Evolutionary conservation across 805 yeast species (phyloP).

Genomic region (Lipomyces sp.): DNA sequence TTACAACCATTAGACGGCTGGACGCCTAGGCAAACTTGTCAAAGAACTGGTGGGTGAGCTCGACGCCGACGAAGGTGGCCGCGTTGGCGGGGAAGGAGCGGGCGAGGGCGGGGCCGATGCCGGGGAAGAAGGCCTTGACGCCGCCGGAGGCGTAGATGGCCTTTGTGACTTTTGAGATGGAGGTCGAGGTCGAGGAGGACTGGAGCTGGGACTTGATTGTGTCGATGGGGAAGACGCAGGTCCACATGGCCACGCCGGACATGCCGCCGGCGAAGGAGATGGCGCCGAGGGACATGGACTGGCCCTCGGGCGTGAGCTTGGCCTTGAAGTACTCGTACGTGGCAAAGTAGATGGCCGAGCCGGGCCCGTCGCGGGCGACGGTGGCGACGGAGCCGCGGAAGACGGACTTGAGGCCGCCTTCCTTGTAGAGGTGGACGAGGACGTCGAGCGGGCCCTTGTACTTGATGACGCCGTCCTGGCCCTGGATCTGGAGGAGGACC

Average conservation of each 20-base stretch:
- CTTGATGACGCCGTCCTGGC: slow-evolving; percentile 41
- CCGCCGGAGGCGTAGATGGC: slow-evolving; percentile 75
- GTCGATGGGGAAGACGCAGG: slow-evolving; percentile 91
- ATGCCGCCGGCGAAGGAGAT: slow-evolving; percentile 89
- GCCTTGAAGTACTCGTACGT: slow-evolving; percentile 82
- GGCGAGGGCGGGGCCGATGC: slow-evolving; percentile 90
- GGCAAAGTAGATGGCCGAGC: slow-evolving; percentile 92
- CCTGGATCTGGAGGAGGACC: slow-evolving; percentile 83
- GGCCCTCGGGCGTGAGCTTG: slow-evolving; percentile 47
- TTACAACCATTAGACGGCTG: no score
- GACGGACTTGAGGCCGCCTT: slow-evolving; percentile 80
- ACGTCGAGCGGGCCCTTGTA: slow-evolving; percentile 55
- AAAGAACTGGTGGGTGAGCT: slow-evolving; percentile 54
- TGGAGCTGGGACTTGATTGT: slow-evolving; percentile 86
- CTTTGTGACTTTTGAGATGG: slow-evolving; percentile 63
- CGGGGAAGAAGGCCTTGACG: slow-evolving; percentile 91
- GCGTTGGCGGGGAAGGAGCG: slow-evolving; percentile 98
- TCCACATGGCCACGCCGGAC: slow-evolving; percentile 98
- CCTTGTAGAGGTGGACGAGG: slow-evolving; percentile 61
- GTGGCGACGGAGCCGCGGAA: slow-evolving; percentile 93
- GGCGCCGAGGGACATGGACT: slow-evolving; percentile 63
- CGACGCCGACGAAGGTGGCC: slow-evolving; percentile 97
- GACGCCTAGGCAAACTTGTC: slow-evolving; percentile 17
- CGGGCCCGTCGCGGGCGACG: slow-evolving; percentile 95
- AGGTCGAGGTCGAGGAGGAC: slow-evolving; percentile 51